phyloP scores from a whole-genome alignment of 805 yeast genomes.

The Peterozyma xylosa region DNA sequence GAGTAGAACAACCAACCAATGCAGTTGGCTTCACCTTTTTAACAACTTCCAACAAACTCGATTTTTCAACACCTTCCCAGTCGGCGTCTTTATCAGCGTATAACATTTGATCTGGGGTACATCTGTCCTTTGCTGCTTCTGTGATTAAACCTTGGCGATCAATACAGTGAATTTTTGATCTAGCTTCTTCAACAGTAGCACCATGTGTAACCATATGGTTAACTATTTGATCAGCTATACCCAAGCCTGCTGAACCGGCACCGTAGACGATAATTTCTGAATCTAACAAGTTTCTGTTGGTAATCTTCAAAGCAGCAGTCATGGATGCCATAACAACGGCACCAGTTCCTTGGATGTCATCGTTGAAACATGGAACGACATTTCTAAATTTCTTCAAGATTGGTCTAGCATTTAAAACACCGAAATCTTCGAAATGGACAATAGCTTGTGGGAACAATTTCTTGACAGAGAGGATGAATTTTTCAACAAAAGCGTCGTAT shows the following conservation, averaged over 20 bases:
- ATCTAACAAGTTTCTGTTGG: conserved; percentile 60
- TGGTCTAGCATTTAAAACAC: conserved; percentile 83
- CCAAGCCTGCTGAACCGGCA: conserved; percentile 96
- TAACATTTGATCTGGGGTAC: conserved; percentile 49
- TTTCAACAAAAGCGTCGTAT: conserved; percentile 79
- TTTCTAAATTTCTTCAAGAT: conserved; percentile 70
- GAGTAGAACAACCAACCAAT: conserved; percentile 92
- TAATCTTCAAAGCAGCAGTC: conserved; percentile 78
- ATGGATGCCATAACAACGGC: conserved; percentile 96
- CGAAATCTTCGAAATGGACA: conserved; percentile 94
- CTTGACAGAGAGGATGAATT: conserved; percentile 66
- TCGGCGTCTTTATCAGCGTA: conserved; percentile 69
- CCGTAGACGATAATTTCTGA: conserved; percentile 76
- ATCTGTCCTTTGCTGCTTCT: conserved; percentile 41
- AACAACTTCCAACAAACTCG: conserved; percentile 58
- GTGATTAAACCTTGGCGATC: conserved; percentile 81
- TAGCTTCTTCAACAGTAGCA: conserved; percentile 65
- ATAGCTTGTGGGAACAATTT: conserved; percentile 84
- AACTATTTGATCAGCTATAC: conserved; percentile 90
- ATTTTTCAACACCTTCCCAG: conserved; percentile 73
- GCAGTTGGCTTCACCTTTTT: conserved; percentile 77
- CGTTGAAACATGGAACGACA: conserved; percentile 83
- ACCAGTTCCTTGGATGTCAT: conserved; percentile 98
- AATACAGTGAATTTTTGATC: conserved; percentile 65
- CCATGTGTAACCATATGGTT: conserved; percentile 85